phyloP scores from a whole-genome alignment of 169 alveolate species.

The Cryptosporidium muris region DNA sequence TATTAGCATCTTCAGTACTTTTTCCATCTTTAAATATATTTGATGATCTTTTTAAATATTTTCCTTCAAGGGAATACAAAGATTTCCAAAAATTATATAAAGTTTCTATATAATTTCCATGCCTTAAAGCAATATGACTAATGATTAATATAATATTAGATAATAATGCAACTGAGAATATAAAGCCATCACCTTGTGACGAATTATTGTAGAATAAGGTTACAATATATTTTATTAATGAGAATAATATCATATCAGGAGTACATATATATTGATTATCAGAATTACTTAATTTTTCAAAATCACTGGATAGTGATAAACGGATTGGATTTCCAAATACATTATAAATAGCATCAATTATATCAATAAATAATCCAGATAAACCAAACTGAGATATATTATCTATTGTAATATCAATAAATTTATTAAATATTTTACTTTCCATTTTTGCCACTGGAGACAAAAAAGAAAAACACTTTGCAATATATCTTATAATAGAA shows the following conservation, averaged over 20 bases:
- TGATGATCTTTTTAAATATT: neutral
- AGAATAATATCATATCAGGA: conserved; percentile 2
- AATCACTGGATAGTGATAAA: no score
- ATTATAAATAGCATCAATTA: conserved; percentile 34
- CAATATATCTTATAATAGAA: neutral
- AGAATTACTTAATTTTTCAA: no score
- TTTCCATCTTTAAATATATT: neutral
- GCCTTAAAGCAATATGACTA: conserved; percentile 21
- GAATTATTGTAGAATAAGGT: neutral
- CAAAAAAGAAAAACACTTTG: conserved; percentile 24
- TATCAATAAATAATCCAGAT: conserved; percentile 10
- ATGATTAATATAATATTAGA: conserved; percentile 14
- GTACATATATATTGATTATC: no score
- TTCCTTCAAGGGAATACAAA: conserved; percentile 8
- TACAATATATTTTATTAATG: conserved; percentile 8
- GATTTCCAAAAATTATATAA: conserved; percentile 47
- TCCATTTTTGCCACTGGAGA: neutral
- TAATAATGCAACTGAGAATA: neutral
- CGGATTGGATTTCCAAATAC: conserved; percentile 15
- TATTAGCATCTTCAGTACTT: neutral
- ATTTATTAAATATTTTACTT: conserved; percentile 7
- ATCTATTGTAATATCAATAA: conserved; percentile 6
- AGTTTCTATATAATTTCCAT: conserved; percentile 37
- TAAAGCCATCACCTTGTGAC: no score
- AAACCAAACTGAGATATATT: neutral